phyloP scores from a whole-genome alignment of 441 rosid genomes.

The Hura crepitans region DNA sequence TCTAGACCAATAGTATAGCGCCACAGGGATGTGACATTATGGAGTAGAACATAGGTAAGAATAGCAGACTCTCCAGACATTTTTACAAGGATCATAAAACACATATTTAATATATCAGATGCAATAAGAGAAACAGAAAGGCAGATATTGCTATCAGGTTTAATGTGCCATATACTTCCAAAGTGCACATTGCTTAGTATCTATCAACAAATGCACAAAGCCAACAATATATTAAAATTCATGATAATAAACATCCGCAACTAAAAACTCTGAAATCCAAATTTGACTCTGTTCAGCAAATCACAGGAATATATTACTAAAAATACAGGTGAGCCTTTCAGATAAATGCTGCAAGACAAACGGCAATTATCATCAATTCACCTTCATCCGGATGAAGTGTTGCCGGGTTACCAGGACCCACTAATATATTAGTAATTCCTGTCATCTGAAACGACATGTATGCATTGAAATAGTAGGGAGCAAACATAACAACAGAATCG shows the following conservation, averaged over 20 bases:
- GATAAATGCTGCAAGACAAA: slow-evolving; percentile 5
- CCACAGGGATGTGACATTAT: neutral
- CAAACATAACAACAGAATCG: slow-evolving; percentile 92
- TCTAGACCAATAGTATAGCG: neutral
- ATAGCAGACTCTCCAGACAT: neutral
- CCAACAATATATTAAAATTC: neutral
- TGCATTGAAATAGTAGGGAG: slow-evolving; percentile 96
- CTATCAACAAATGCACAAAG: neutral
- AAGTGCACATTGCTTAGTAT: neutral
- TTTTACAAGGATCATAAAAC: neutral
- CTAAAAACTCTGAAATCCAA: neutral
- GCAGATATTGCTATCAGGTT: neutral
- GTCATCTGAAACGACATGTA: slow-evolving; percentile 99
- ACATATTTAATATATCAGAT: neutral
- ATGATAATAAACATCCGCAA: neutral
- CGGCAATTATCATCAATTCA: slow-evolving; percentile 24
- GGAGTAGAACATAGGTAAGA: neutral
- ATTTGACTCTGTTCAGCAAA: neutral
- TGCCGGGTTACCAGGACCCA: slow-evolving; percentile 66
- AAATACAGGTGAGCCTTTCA: slow-evolving; percentile 1
- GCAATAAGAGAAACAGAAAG: neutral
- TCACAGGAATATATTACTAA: neutral
- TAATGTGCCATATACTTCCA: neutral
- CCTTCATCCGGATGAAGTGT: slow-evolving; percentile 96
- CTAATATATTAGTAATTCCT: slow-evolving; percentile 76